Evolutionary conservation across 805 yeast genomes (phyloP).

Genomic region (Pichia nanzhaoensis): DNA sequence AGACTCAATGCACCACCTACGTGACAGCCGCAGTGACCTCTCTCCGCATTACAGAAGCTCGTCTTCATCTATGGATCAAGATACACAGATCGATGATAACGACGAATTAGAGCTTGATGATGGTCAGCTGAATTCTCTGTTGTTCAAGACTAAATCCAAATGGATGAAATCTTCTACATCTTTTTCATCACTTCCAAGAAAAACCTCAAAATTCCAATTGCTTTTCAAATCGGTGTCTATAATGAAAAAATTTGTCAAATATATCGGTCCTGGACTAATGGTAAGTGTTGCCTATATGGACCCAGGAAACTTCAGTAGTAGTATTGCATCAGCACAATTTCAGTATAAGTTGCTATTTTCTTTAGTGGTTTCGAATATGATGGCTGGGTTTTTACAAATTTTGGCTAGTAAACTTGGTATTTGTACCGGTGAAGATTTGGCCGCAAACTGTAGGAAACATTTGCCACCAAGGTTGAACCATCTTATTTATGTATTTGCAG

Average conservation of each 20-base stretch:
- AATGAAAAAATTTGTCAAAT: slow-evolving; percentile 33
- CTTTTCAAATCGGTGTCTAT: not conserved
- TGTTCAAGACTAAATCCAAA: not conserved
- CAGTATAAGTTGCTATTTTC: slow-evolving; percentile 74
- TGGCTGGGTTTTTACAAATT: slow-evolving; percentile 83
- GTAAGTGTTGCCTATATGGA: slow-evolving; percentile 95
- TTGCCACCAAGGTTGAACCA: slow-evolving; percentile 56
- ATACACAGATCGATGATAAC: too few relatives aligned
- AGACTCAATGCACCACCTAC: too few relatives aligned
- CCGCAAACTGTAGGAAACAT: slow-evolving; percentile 76
- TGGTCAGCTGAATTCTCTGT: not conserved
- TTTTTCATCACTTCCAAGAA: not conserved
- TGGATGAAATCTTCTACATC: not conserved
- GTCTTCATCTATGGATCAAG: too few relatives aligned
- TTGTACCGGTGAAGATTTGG: slow-evolving; percentile 89
- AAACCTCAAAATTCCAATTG: not conserved
- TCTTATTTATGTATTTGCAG: slow-evolving; percentile 69
- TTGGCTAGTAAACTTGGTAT: slow-evolving; percentile 85
- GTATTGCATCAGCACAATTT: slow-evolving; percentile 74
- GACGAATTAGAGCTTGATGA: too few relatives aligned
- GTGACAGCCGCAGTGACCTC: too few relatives aligned
- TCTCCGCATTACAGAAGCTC: too few relatives aligned
- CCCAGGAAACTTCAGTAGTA: slow-evolving; percentile 95
- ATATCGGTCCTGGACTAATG: slow-evolving; percentile 93
- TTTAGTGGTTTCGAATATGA: slow-evolving; percentile 67